Evolutionary conservation across 441 rosid species (phyloP), one percentile per base, ranked within the genome.

Genomic region (Isatis lusitanica): DNA sequence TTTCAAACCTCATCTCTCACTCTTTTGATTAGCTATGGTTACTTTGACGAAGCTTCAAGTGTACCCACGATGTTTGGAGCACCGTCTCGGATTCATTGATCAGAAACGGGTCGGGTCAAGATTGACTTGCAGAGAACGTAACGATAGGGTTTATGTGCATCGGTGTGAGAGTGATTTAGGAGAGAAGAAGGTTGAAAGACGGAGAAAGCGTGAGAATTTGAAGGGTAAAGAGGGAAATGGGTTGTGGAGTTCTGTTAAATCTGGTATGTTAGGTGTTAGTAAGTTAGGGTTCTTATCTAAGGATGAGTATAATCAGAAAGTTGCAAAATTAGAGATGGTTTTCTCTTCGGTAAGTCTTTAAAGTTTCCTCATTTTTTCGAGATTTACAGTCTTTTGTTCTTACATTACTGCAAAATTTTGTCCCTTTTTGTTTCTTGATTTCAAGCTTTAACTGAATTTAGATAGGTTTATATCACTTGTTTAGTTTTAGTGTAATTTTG

Each of bases 281-380:
- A 79, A 75, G 44, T 65, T 78, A 31, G 79, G 80, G 67, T 78
- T 87, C 46, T 79, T 75, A 57, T 85, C 89, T 38, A 81, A 61
- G 11, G 90, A 87, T 60, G 94, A 85, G 52, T 73, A 78, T 62
- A 66, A 39, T 50, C 75, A 74, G 56, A 86, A 86, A 21, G 67
- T 86, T 68, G 87, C 79, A 64, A 86, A 83, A 64, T 57, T 91
- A 72, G 98, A 94, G 84, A 83, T 78, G 68, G 80, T 86, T 63
- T 81, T 86, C 71, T 86, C 92, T 38, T 75, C 82, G 73, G 94
- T 91, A 66, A 88, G 92, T 83, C 72, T 26, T 36, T 13, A 56
- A 42, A 18, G 21, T 30, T 28, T 50, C 56, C 0, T 43, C 31
- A 12, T 52, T 52, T 64, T 71, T 40, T 16, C 11, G 28, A 18